Evolutionary conservation across 2,329 filamentous ascomycete species (phyloP), one percentile per base, ranked within the genome.

Genomic region (Alternaria brassicicola): DNA sequence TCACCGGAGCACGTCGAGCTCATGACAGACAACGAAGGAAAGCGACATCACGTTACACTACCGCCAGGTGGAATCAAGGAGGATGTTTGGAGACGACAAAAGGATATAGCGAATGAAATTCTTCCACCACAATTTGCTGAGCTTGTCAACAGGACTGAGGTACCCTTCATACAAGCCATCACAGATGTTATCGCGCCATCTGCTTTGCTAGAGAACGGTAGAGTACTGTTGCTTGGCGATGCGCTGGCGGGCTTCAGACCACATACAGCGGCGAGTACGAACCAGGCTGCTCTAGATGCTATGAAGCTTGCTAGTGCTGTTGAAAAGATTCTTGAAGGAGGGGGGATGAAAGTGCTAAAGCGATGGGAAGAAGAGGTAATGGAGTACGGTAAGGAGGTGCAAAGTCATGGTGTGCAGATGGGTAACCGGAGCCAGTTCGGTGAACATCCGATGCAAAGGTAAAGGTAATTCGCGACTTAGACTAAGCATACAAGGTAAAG

Each of bases 171-270:
- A 6, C 79, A 80, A 19, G 78, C 78, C 28, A 76, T 82, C 36
- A 79, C 73, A 28, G 81, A 83, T 50, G 73, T 77, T 0, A 65
- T 79, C 4, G 70, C 73, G 23, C 66, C 72, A 0, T 53, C 65
- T 35, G 76, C 78, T 7, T 60, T 66, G 21, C 78, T 80, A 26
- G 70, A 72, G 2, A 74, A 73, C 17, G 79, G 78, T 0, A 78
- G 74, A 35, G 64, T 83, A 0, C 45, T 83, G 6, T 59, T 83
- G 3, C 78, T 82, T 0, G 81, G 81, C 1, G 81, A 84, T 65
- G 78, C 81, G 0, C 64, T 82, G 43, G 74, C 77, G 0, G 75
- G 78, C 0, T 78, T 83, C 10, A 62, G 82, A 28, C 80, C 81
- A 8, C 80, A 83, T 49, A 73, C 77, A 4, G 81, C 74, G 0